Base-by-base conservation (phyloP, 495 filamentous ascomycete genomes). In the Daldinia bambusicola region DNA sequence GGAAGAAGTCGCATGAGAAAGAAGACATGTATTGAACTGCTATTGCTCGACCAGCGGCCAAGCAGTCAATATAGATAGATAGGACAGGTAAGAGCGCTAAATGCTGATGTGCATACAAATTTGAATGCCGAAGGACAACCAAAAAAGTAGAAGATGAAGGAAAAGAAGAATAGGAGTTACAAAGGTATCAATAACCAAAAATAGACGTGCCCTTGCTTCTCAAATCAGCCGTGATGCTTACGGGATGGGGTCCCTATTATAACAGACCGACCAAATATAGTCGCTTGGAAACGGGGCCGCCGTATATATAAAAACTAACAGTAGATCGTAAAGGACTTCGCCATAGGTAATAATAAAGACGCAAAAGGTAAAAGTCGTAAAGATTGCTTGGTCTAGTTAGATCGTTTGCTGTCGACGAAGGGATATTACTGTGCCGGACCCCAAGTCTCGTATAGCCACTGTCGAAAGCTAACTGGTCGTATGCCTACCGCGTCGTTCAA, bases 371-470 rank as follows among this genome's bases (percentile, higher is more conserved):
- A 22, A 22, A 26, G 16, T n/a, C n/a, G 41, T 45, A 18, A 20
- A 18, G 41, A 8, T 18, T 6, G 41, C 1, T 43, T 14, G 20
- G 50, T 31, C 13, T 55, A 36, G 30, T 55, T 36, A 55, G 31
- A 31, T 36, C n/a, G 6, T 12, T 36, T 36, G 31, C 8, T 31
- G 50, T 48, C 16, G 12, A 63, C 8, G 12, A 32, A 32, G 1
- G 26, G 18, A 43, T 37, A 65, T 50, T 66, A 81, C 43, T 77
- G 31, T 10, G 71, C 75, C 43, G 78, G 63, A 8, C 77, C 79
- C 84, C 84, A 87, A 12, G 70, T 70, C 18, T 78, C 72, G 61
- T 81, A 77, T 48, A 88, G 60, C 87, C 87, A 89, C 31, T 80
- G 69, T 66, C 77, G 72, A 66, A 88, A 83, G 18, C 55, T 71